Evolutionary conservation across 176 grass and related monocot genomes (phyloP).

Genomic region (Miscanthus lutarioriparius): DNA sequence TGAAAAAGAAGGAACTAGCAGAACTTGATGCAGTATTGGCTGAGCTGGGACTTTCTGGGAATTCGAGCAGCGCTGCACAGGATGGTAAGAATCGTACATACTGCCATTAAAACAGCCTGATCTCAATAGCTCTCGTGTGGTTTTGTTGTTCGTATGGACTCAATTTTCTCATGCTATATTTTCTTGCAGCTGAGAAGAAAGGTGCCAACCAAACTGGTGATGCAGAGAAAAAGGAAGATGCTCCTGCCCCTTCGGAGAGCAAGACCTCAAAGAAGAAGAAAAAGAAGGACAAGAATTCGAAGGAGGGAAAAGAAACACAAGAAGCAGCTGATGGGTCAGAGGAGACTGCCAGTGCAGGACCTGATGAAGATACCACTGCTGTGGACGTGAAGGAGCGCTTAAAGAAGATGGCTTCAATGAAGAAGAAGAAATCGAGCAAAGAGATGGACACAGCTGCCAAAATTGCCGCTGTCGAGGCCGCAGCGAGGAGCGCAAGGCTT

Average conservation of each 20-base stretch:
- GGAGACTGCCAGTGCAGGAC: conserved; percentile 51
- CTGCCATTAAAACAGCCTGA: background rate
- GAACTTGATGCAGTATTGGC: conserved; percentile 94
- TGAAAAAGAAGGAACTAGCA: conserved; percentile 96
- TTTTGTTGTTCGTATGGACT: background rate
- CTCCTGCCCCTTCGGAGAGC: conserved; percentile 58
- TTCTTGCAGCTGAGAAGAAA: conserved; percentile 58
- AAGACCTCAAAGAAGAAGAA: conserved; percentile 94
- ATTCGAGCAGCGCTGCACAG: conserved; percentile 43
- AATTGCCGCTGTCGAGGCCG: conserved; percentile 74
- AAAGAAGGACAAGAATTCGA: conserved; percentile 74
- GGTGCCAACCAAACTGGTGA: conserved; percentile 51
- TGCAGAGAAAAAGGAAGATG: conserved; percentile 66
- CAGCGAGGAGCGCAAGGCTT: conserved; percentile 80
- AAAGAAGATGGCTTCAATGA: conserved; percentile 94
- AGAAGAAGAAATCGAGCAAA: conserved; percentile 95
- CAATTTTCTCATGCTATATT: conserved; percentile 4
- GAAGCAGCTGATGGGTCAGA: conserved; percentile 56
- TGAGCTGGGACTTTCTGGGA: conserved; percentile 78
- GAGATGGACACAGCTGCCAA: conserved; percentile 76
- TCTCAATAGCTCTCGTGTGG: background rate
- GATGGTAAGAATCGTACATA: conserved; percentile 40
- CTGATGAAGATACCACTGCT: conserved; percentile 61
- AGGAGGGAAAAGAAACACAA: conserved; percentile 65
- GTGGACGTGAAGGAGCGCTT: conserved; percentile 88